Percentiles rank a stretch among this genome's conserved stretches.
Conservation (phyloP, 140 eudicot species). For the Anethum foeniculum region DNA sequence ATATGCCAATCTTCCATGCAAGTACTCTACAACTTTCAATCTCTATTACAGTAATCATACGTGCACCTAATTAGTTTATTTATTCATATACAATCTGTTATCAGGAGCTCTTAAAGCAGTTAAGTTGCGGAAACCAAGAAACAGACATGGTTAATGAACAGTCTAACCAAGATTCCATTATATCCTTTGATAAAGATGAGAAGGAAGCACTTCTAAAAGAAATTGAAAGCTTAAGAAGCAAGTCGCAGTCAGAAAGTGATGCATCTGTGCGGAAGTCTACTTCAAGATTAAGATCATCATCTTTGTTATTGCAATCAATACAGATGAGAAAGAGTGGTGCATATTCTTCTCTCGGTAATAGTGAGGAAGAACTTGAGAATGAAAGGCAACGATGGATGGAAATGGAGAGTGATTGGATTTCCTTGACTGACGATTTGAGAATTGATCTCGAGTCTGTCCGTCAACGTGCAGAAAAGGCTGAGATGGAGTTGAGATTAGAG, state of each 20-base stretch:
- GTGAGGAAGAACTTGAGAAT: slow-evolving; percentile 66
- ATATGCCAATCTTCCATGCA: not conserved
- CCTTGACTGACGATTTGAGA: slow-evolving; percentile 79
- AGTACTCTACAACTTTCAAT: not conserved
- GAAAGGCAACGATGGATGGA: slow-evolving; percentile 91
- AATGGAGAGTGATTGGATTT: slow-evolving; percentile 99
- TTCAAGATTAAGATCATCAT: slow-evolving; percentile 51
- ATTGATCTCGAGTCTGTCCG: slow-evolving; percentile 76
- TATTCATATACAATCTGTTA: not conserved
- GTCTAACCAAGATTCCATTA: slow-evolving; percentile 1
- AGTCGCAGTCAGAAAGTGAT: slow-evolving; percentile 40
- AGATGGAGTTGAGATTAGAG: slow-evolving; percentile 67
- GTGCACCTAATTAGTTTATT: not conserved
- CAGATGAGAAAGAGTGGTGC: slow-evolving; percentile 64
- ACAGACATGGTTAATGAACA: slow-evolving; percentile 31
- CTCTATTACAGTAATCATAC: not conserved
- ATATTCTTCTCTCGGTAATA: slow-evolving; percentile 23
- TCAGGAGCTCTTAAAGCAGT: slow-evolving; percentile 52
- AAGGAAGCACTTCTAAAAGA: slow-evolving; percentile 72
- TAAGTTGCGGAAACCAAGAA: slow-evolving; percentile 31
- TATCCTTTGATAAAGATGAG: slow-evolving; percentile 44
- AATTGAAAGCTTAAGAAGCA: slow-evolving; percentile 50
- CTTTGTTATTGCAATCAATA: slow-evolving; percentile 68
- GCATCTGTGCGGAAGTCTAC: slow-evolving; percentile 38
- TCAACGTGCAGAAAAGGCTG: slow-evolving; percentile 57